phyloP scores from a whole-genome alignment of 768 basidiomycete genomes.

The Lactarius akahatsu region DNA sequence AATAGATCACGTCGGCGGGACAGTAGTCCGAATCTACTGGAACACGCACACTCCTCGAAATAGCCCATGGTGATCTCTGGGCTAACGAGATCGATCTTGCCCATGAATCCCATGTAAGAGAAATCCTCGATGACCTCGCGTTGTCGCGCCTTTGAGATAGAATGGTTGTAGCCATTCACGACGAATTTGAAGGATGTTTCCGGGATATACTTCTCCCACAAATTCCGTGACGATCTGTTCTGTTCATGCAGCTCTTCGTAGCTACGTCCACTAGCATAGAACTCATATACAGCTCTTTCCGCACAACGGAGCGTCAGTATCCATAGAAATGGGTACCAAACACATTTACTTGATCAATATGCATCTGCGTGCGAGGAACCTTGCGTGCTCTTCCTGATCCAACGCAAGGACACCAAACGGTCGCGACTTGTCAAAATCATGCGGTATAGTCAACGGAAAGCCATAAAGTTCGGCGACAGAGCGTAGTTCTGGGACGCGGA shows the following conservation, averaged over 20 bases:
- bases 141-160: constrained; percentile 66
- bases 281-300: constrained; percentile 70
- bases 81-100: constrained; percentile 76
- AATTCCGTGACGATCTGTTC: constrained; percentile 43
- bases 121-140: constrained; percentile 74
- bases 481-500: constrained; percentile 78
- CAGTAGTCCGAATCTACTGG: not conserved
- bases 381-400: constrained; percentile 69
- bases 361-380: constrained; percentile 68
- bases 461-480: constrained; percentile 75
- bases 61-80: constrained; percentile 72
- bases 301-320: not conserved
- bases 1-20: not conserved
- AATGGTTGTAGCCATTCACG: constrained; percentile 72
- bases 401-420: constrained; percentile 78
- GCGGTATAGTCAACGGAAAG: constrained; percentile 50
- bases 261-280: constrained; percentile 66
- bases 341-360: constrained; percentile 75
- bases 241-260: constrained; percentile 70
- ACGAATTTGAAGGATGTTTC: constrained; percentile 80
- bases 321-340: not conserved
- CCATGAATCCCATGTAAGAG: constrained; percentile 78
- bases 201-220: constrained; percentile 60
- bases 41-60: constrained; percentile 80
- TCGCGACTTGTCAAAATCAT: constrained; percentile 52